Base-by-base conservation (phyloP, 495 filamentous ascomycete species). In the Staphylotrichum tortipilum region DNA sequence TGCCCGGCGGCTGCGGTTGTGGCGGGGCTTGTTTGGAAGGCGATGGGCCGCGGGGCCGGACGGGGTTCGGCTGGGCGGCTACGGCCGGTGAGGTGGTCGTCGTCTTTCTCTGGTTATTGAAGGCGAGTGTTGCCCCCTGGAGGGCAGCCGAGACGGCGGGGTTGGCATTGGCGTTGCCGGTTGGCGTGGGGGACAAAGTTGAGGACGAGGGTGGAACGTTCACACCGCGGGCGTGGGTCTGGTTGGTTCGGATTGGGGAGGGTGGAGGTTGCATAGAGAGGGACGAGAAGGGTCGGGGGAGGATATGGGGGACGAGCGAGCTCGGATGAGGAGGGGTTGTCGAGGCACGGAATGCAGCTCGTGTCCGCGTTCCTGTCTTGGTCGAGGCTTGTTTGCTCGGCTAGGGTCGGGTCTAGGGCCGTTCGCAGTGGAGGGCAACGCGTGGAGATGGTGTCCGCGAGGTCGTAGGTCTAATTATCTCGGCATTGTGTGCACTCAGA, bases 121-220 rank as follows among this genome's bases (percentile, higher is more conserved):
- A 75, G 18, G 72, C 72, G 17, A 73, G 62, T 1, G 64, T 71
- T 12, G 72, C 72, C 39, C 72, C 72, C 49, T 70, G 70, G 51
- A 75, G 50, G 38, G 72, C 72, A n/a, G 70, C 61, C 9, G 67
- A 40, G 12, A 49, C 36, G 6, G 56, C 49, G 1, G 54, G 15
- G 35, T 35, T 47, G 22, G 38, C 26, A 50, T 50, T n/a, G n/a
- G n/a, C n/a, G n/a, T 50, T 14, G 19, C 36, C 7, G 49, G 23
- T 26, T 31, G 47, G n/a, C 15, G 47, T 12, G 6, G 26, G 6
- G 11, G 37, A 11, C 24, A 19, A 4, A 9, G 7, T 14, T 21
- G 51, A 36, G 36, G 50, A 42, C 2, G 37, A 26, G 24, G 44
- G 22, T 21, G 44, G 15, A 8, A 15, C 38, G 24, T 43, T 45